These are phyloP conservation scores for Cladosporium sp. DNA, from an alignment of 2,329 filamentous ascomycete species.

Conservation along the genomic window DNA sequence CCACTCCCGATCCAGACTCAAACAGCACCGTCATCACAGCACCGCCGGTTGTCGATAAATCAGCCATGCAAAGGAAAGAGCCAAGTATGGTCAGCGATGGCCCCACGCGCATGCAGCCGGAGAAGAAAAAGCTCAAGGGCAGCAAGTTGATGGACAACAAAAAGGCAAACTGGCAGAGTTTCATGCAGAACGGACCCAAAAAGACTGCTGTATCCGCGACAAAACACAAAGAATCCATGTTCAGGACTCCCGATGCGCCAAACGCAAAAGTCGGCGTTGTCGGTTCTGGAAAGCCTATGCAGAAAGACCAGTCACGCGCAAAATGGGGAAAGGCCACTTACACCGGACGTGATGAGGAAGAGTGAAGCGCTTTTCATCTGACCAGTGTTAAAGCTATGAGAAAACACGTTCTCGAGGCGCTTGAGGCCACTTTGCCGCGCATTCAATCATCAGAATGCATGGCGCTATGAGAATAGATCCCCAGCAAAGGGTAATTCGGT, in stretches of 20 bases:
- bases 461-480: not conserved
- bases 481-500: not conserved
- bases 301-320: constrained; percentile 60
- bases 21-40: constrained; percentile 59
- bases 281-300: constrained; percentile 91
- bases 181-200: constrained; percentile 62
- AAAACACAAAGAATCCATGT: constrained; percentile 29
- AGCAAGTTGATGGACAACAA: constrained; percentile 85
- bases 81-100: constrained; percentile 59
- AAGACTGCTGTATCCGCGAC: constrained; percentile 21
- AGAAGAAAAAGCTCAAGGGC: constrained; percentile 77
- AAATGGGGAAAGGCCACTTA: constrained; percentile 25
- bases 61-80: constrained; percentile 58
- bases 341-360: constrained; percentile 16
- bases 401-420: not conserved
- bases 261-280: constrained; percentile 92
- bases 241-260: constrained; percentile 70
- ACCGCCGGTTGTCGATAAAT: constrained; percentile 61
- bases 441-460: not conserved
- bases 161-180: constrained; percentile 94
- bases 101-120: constrained; percentile 38
- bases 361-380: constrained; percentile 14
- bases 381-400: not conserved
- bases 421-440: too few relatives aligned
- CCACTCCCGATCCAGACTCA: constrained; percentile 29